phyloP scores from a whole-genome alignment of 1,284 basidiomycete genomes.

The Erythrobasidium hasegawianum region DNA sequence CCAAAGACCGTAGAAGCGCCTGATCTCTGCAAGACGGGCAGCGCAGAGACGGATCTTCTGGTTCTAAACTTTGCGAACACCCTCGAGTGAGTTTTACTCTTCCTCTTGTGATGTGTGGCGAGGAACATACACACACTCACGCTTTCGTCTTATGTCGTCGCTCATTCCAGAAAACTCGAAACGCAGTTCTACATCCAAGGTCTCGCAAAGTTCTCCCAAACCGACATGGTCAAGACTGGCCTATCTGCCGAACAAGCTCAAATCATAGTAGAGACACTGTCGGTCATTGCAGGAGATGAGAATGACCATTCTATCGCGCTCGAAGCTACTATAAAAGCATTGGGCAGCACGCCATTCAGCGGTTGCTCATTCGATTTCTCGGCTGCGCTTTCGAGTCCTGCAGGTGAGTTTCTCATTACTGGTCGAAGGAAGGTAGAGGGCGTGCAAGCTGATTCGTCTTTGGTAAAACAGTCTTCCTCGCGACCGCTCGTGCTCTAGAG shows the following conservation, averaged over 20 bases:
- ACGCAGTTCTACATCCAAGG: slow-evolving; percentile 65
- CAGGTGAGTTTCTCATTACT: not conserved
- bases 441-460: too few relatives aligned
- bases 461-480: slow-evolving; percentile 59
- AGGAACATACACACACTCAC: too few relatives aligned
- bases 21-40: not conserved
- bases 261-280: slow-evolving; percentile 61
- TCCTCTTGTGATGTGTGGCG: too few relatives aligned
- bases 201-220: slow-evolving; percentile 61
- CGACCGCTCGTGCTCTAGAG: slow-evolving; percentile 71
- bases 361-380: slow-evolving; percentile 68
- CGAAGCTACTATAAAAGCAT: slow-evolving; percentile 57
- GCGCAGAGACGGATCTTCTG: slow-evolving; percentile 5
- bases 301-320: slow-evolving; percentile 52
- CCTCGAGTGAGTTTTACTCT: slow-evolving; percentile 28
- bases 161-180: slow-evolving; percentile 70
- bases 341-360: slow-evolving; percentile 58
- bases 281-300: slow-evolving; percentile 38
- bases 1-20: not conserved
- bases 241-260: slow-evolving; percentile 56
- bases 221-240: slow-evolving; percentile 66
- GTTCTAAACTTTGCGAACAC: slow-evolving; percentile 35
- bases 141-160: too few relatives aligned
- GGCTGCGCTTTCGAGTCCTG: slow-evolving; percentile 57
- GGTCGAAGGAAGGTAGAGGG: too few relatives aligned